phyloP scores from a whole-genome alignment of 2,329 filamentous ascomycete genomes.

The Fusarium proliferatum region DNA sequence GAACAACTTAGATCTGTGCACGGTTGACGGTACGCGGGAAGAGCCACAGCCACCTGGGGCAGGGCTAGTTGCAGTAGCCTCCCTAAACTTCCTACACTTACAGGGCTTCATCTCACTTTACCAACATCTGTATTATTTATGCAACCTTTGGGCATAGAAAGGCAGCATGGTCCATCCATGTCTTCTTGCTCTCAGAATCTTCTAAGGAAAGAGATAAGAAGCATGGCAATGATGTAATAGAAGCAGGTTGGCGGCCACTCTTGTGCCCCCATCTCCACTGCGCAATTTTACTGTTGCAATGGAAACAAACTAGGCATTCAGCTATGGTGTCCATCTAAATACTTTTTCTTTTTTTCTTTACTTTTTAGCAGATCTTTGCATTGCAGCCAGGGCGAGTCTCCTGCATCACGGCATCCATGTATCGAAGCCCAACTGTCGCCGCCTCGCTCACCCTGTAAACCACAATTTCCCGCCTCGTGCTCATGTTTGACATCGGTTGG shows the following conservation, averaged over 20 bases:
- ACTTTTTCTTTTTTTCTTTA: background rate
- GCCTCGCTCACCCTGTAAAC: conserved; percentile 11
- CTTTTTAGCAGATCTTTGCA: conserved; percentile 6
- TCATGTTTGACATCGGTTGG: conserved; percentile 29
- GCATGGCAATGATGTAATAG: background rate
- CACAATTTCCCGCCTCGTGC: conserved; percentile 29
- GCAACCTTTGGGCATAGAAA: background rate
- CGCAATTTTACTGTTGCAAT: background rate
- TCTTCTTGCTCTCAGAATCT: too few species aligned
- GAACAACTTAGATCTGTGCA: background rate
- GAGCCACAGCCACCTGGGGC: conserved; percentile 2
- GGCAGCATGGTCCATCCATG: too few species aligned
- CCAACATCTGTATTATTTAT: background rate
- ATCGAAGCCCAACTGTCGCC: conserved; percentile 8
- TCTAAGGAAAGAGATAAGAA: background rate
- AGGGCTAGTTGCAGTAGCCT: background rate
- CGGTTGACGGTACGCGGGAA: conserved; percentile 1
- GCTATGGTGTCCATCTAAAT: background rate
- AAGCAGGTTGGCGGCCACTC: background rate
- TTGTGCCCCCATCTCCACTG: background rate
- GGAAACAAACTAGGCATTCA: background rate
- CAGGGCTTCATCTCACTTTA: background rate
- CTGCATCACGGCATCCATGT: background rate
- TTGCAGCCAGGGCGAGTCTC: background rate
- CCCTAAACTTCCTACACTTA: background rate